phyloP scores from a whole-genome alignment of 2,329 filamentous ascomycete genomes.

The Epichloe scottii region DNA sequence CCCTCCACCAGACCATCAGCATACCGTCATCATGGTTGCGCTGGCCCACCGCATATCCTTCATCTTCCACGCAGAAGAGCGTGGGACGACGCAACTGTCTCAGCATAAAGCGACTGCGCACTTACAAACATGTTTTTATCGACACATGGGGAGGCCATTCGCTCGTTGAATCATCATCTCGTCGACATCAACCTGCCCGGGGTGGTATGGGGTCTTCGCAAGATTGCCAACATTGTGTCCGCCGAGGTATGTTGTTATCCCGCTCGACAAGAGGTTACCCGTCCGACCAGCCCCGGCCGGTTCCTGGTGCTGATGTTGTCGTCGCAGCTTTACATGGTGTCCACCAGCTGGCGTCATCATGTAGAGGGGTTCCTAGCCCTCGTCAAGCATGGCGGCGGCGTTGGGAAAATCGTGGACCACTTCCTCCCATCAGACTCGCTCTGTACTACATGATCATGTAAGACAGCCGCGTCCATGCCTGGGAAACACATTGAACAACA shows the following conservation, averaged over 20 bases:
- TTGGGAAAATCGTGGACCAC: neutral
- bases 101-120: neutral
- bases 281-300: neutral
- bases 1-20: neutral
- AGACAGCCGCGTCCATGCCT: neutral
- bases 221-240: neutral
- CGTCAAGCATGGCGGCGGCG: neutral
- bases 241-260: neutral
- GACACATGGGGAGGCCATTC: neutral
- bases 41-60: neutral
- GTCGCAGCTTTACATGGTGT: neutral
- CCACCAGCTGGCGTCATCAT: neutral
- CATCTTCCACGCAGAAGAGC: neutral
- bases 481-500: neutral
- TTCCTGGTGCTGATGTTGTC: neutral
- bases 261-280: neutral
- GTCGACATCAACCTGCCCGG: neutral
- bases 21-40: neutral
- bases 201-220: neutral
- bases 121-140: neutral
- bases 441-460: neutral
- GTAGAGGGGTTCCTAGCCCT: neutral
- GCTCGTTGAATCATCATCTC: neutral
- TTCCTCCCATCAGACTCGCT: neutral
- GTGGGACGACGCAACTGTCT: neutral